These are phyloP conservation scores for Whalleya microplaca DNA, from an alignment of 2,329 filamentous ascomycete genomes.

Conservation along the genomic window DNA sequence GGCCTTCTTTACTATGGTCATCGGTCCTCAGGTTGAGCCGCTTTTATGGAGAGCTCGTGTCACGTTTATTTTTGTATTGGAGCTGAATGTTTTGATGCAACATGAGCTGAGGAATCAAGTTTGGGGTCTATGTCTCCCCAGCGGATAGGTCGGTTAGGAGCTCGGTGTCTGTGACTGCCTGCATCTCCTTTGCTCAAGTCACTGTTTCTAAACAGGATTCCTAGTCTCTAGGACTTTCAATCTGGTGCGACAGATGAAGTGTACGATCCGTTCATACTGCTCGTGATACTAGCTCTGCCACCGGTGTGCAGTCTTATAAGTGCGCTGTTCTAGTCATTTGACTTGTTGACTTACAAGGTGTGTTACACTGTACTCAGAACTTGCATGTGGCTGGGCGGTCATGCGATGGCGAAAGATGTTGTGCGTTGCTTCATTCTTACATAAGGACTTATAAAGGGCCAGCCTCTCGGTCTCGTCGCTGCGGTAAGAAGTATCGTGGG, in stretches of 20 bases:
- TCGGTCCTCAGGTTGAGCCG: neutral
- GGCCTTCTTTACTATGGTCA: too few species aligned
- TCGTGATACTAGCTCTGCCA: neutral
- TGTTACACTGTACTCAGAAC: neutral
- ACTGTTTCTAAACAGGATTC: neutral
- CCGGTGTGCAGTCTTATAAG: neutral
- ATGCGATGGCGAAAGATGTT: neutral
- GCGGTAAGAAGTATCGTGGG: neutral
- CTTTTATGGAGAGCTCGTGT: neutral
- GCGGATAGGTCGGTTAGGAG: neutral
- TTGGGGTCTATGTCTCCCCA: neutral
- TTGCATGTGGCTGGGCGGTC: neutral
- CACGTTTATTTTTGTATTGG: neutral
- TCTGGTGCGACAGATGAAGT: neutral
- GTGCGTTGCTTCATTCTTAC: neutral
- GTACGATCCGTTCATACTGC: neutral
- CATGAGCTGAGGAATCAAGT: neutral
- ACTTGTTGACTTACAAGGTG: neutral
- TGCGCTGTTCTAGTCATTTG: neutral
- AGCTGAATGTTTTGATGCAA: neutral
- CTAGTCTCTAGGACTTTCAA: neutral
- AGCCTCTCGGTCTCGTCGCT: neutral
- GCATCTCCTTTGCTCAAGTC: neutral
- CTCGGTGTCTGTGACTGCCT: neutral
- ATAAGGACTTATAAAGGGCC: neutral